phyloP scores from a whole-genome alignment of 345 rosid species.

The Eucalyptus erythrocorys region DNA sequence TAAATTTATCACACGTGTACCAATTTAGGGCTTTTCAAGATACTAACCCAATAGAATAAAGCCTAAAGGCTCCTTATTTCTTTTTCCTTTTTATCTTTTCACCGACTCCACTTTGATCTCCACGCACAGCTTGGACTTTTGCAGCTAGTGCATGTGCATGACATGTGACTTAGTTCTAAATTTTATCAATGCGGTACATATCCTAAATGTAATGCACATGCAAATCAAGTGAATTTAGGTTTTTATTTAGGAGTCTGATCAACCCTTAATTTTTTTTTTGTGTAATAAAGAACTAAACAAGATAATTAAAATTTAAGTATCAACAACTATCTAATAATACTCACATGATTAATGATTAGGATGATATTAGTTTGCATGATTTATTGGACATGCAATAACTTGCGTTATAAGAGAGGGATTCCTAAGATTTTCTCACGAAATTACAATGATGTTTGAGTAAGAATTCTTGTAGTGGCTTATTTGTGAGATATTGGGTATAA shows the following conservation, averaged over 20 bases:
- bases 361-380: not conserved
- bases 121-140: not conserved
- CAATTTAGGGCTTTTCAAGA: too few relatives aligned
- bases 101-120: not conserved
- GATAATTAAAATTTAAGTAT: too few relatives aligned
- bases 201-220: not conserved
- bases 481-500: not conserved
- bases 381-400: not conserved
- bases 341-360: not conserved
- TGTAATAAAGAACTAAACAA: too few relatives aligned
- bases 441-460: not conserved
- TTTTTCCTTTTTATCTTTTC: not conserved
- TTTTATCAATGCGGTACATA: not conserved
- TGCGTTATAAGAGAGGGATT: not conserved
- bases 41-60: too few relatives aligned
- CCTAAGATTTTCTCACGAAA: not conserved
- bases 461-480: not conserved
- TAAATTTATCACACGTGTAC: too few relatives aligned
- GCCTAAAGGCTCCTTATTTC: too few relatives aligned
- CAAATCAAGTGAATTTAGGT: too few relatives aligned
- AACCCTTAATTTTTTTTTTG: too few relatives aligned
- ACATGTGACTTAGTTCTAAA: not conserved
- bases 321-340: accelerated
- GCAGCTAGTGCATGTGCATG: not conserved
- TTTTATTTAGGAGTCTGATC: too few relatives aligned